Evolutionary conservation across 2,329 filamentous ascomycete genomes (phyloP).

Genomic region (Rhynchosporium graminicola): DNA sequence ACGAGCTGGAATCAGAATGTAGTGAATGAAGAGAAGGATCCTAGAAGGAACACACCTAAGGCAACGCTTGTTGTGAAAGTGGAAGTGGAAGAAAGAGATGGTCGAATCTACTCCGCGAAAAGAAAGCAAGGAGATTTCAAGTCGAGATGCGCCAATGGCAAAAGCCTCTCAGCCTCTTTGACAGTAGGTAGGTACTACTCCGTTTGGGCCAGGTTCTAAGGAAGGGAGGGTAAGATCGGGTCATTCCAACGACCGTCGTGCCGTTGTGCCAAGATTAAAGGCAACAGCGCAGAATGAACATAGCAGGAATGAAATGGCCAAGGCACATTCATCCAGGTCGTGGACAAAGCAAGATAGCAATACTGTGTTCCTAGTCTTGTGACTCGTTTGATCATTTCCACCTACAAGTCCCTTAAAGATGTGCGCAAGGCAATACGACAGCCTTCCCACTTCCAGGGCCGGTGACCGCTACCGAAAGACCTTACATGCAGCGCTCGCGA

Average conservation of each 20-base stretch:
- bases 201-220: too few relatives aligned
- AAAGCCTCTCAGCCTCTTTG: slow-evolving; percentile 1
- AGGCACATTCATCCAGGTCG: not conserved
- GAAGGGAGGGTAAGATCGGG: slow-evolving; percentile 9
- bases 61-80: not conserved
- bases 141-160: slow-evolving; percentile 3
- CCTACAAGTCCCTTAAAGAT: too few relatives aligned
- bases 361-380: not conserved
- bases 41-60: not conserved
- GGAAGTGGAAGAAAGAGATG: not conserved
- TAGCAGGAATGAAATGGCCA: too few relatives aligned
- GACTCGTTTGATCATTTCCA: too few relatives aligned
- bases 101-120: not conserved
- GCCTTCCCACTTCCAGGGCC: too few relatives aligned
- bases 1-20: not conserved
- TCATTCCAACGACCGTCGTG: not conserved
- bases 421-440: too few relatives aligned
- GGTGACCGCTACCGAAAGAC: not conserved
- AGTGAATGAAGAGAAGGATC: not conserved
- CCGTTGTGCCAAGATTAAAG: slow-evolving; percentile 4
- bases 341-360: not conserved
- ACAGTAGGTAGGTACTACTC: not conserved
- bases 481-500: not conserved
- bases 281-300: slow-evolving; percentile 10
- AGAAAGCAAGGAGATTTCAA: not conserved